Percentiles rank a stretch among this genome's conserved stretches.
Evolutionary conservation across 163 green algal genomes (phyloP).

Genomic region (Coccomyxa subellipsoidea): DNA sequence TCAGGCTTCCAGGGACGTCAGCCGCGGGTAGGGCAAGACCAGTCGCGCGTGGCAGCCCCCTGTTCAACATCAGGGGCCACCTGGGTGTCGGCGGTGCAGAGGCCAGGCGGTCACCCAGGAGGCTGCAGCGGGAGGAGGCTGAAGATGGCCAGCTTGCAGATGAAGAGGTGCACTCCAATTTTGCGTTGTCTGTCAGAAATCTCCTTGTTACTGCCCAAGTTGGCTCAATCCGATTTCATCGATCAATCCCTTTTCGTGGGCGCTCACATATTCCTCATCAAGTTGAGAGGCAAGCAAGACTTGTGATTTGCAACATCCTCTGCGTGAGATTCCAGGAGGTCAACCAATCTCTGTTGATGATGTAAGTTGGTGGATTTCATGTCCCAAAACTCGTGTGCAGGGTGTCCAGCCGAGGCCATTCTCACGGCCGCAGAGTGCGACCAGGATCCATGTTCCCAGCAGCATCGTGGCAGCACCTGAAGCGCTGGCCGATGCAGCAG

Average conservation of each 20-base stretch:
- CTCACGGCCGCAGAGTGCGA: not conserved
- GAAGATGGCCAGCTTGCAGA: not conserved
- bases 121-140: not conserved
- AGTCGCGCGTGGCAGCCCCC: not conserved
- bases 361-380: no score
- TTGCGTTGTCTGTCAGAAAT: no score
- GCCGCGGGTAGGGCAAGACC: not conserved
- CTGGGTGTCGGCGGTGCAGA: not conserved
- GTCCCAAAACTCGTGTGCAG: no score
- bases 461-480: not conserved
- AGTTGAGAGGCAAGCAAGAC: no score
- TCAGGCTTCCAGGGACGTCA: not conserved
- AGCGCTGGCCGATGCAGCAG: not conserved
- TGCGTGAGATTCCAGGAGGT: no score
- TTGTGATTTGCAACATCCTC: no score
- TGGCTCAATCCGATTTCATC: no score
- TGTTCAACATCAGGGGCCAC: constrained; percentile 1
- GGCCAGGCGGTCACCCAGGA: not conserved
- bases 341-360: no score
- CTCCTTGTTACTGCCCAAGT: no score
- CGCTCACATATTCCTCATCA: no score
- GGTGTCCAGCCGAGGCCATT: no score
- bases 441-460: not conserved
- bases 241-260: no score
- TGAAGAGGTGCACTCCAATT: not conserved